Percentiles rank a stretch among this genome's conserved stretches.
These are phyloP conservation scores for Debaryomyces sp. DNA, from an alignment of 1,139 yeast species.

Conservation along the genomic window DNA sequence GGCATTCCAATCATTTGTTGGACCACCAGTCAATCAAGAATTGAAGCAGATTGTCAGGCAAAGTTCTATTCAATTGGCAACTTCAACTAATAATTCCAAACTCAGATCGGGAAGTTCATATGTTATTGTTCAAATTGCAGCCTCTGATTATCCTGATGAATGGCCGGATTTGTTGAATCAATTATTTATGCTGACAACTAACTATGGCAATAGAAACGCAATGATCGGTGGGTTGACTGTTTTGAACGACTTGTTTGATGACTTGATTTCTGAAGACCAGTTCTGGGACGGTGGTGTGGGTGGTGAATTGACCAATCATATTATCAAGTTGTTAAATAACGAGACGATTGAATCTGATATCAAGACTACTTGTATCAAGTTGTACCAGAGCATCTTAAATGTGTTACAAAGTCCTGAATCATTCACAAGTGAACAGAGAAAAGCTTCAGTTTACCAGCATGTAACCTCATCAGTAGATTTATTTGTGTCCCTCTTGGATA, in stretches of 20 bases:
- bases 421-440: constrained; percentile 33
- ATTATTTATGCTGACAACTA: constrained; percentile 45
- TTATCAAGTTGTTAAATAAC: constrained; percentile 42
- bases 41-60: constrained; percentile 54
- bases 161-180: constrained; percentile 76
- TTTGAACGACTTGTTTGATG: constrained; percentile 80
- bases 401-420: constrained; percentile 60
- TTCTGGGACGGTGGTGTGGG: constrained; percentile 80
- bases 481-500: constrained; percentile 21
- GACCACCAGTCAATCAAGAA: constrained; percentile 61
- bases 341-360: constrained; percentile 34
- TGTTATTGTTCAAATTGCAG: constrained; percentile 81
- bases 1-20: constrained; percentile 75
- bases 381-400: constrained; percentile 55
- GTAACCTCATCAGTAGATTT: constrained; percentile 22
- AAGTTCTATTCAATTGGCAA: constrained; percentile 54
- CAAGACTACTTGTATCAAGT: constrained; percentile 51
- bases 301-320: constrained; percentile 48
- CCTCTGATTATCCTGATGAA: constrained; percentile 92
- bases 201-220: constrained; percentile 31
- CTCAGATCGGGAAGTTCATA: constrained; percentile 70
- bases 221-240: constrained; percentile 70
- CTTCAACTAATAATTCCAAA: constrained; percentile 56
- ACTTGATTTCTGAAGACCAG: constrained; percentile 81
- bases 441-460: constrained; percentile 32